These are phyloP conservation scores for Vicia sativa DNA, from an alignment of 306 rosid genomes.

Conservation along the genomic window DNA sequence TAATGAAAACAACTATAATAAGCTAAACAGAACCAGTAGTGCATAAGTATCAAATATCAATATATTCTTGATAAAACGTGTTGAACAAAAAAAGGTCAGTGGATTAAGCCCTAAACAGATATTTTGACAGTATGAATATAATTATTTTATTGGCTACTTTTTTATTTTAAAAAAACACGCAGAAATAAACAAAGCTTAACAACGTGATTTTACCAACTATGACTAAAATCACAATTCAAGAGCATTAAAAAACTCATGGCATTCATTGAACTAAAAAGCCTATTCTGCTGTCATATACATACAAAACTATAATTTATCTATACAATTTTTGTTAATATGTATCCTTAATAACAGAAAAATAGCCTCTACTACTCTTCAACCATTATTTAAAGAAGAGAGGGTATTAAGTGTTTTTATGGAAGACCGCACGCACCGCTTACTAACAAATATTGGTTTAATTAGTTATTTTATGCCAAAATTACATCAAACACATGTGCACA, in stretches of 20 bases:
- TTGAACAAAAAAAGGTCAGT: neutral
- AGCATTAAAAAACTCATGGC: neutral
- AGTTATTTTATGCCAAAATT: slow-evolving; percentile 26
- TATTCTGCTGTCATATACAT: neutral
- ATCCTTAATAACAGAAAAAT: slow-evolving; percentile 10
- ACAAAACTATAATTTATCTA: slow-evolving; percentile 5
- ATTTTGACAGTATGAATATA: neutral
- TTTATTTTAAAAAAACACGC: neutral
- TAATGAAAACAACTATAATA: slow-evolving; percentile 9
- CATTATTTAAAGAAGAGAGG: slow-evolving; percentile 8
- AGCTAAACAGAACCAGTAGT: slow-evolving; percentile 25
- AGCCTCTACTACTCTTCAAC: neutral
- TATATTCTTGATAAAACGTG: slow-evolving; percentile 1
- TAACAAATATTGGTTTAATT: too few relatives aligned
- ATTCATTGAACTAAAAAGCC: neutral
- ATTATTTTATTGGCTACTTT: neutral
- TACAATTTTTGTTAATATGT: neutral
- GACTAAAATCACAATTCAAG: slow-evolving; percentile 17
- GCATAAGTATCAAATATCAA: neutral
- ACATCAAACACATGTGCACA: slow-evolving; percentile 21
- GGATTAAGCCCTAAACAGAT: neutral
- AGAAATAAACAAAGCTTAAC: slow-evolving; percentile 1
- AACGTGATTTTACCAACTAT: neutral
- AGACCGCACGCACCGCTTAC: too few relatives aligned
- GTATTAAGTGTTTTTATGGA: neutral